A percentile compares a stretch with the other conserved stretches of the same genome.
These are phyloP conservation scores for Babjeviella inositovora DNA, from an alignment of 805 yeast species.

Conservation along the genomic window DNA sequence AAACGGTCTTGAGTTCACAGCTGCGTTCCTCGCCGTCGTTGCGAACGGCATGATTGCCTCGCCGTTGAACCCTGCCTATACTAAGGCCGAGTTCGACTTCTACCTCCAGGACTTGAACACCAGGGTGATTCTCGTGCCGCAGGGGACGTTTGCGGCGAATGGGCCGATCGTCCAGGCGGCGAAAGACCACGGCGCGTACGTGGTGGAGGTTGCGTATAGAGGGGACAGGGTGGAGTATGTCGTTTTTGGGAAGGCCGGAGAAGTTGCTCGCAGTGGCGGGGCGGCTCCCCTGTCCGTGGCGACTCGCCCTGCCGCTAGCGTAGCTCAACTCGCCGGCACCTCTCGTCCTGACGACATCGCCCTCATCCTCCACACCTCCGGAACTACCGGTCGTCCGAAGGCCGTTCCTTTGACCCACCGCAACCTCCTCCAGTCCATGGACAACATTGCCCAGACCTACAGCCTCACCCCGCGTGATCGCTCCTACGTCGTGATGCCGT, in stretches of 20 bases:
- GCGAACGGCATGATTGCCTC: conserved; percentile 45
- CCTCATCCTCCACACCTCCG: conserved; percentile 55
- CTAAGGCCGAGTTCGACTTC: conserved; percentile 44
- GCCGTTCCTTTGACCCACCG: conserved; percentile 58
- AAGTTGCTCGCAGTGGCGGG: not conserved
- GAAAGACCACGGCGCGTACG: conserved; percentile 21
- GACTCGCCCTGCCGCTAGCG: conserved; percentile 2
- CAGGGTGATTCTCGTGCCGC: conserved; percentile 38
- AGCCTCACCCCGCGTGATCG: conserved; percentile 28
- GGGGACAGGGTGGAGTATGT: conserved; percentile 24
- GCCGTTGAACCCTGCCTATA: conserved; percentile 52
- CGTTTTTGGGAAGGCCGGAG: conserved; percentile 5
- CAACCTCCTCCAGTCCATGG: conserved; percentile 43
- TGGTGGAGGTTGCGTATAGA: conserved; percentile 37
- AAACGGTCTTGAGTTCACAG: conserved; percentile 41
- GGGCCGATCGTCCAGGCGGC: conserved; percentile 36
- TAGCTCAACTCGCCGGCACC: conserved; percentile 18
- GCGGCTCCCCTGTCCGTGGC: conserved; percentile 1
- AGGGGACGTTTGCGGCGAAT: conserved; percentile 20
- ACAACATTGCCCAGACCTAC: conserved; percentile 44
- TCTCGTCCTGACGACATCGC: conserved; percentile 39
- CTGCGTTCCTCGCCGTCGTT: conserved; percentile 39
- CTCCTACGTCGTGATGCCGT: conserved; percentile 58
- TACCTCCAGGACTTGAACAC: conserved; percentile 47
- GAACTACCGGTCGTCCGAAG: conserved; percentile 66